Percentiles rank a stretch among this genome's conserved stretches.
Evolutionary conservation across 768 basidiomycete genomes (phyloP).

Genomic region (Tylopilus sp.): DNA sequence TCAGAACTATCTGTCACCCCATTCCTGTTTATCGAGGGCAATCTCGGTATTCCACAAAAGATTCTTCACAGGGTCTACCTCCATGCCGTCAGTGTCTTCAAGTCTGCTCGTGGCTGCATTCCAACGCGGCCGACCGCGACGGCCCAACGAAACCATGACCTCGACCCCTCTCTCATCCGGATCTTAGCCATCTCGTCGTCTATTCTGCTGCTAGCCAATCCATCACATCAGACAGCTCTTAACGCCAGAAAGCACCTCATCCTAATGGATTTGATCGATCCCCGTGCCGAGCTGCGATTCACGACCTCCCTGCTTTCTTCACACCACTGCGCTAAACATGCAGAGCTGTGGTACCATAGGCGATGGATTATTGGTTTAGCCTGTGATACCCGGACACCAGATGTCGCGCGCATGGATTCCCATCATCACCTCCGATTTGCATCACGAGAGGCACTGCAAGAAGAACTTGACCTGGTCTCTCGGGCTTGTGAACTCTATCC

Average conservation of each 20-base stretch:
- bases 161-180: slow-evolving; percentile 9
- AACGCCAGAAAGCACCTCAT: slow-evolving; percentile 58
- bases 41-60: slow-evolving; percentile 66
- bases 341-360: slow-evolving; percentile 67
- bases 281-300: slow-evolving; percentile 46
- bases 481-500: slow-evolving; percentile 60
- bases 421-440: slow-evolving; percentile 7
- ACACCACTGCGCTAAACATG: slow-evolving; percentile 58
- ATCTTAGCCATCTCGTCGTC: slow-evolving; percentile 36
- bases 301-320: slow-evolving; percentile 48
- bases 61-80: slow-evolving; percentile 51
- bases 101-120: slow-evolving; percentile 17
- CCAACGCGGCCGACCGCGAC: background rate
- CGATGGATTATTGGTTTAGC: slow-evolving; percentile 52
- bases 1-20: slow-evolving; percentile 34
- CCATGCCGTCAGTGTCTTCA: slow-evolving; percentile 38
- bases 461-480: slow-evolving; percentile 49
- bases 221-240: slow-evolving; percentile 66
- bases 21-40: slow-evolving; percentile 53
- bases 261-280: slow-evolving; percentile 32
- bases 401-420: background rate
- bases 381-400: slow-evolving; percentile 23
- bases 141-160: background rate
- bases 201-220: slow-evolving; percentile 61
- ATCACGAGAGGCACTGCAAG: slow-evolving; percentile 36